phyloP scores from a whole-genome alignment of 2,329 filamentous ascomycete genomes.

The Leptographium radiaticola region DNA sequence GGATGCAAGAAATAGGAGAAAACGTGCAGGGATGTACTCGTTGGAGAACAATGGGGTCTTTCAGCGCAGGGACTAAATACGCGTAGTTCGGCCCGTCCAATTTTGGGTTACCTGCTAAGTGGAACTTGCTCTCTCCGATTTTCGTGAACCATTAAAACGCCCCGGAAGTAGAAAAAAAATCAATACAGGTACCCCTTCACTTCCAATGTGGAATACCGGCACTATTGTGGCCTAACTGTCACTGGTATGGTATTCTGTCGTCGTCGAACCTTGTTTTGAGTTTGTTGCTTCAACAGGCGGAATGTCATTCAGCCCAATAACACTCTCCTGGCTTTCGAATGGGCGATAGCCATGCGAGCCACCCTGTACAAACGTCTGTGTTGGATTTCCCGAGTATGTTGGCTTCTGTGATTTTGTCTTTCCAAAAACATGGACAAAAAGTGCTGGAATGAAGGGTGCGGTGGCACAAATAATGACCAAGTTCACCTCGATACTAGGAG shows the following conservation, averaged over 20 bases:
- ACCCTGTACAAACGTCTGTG: neutral
- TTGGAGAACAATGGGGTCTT: no score
- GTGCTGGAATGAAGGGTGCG: neutral
- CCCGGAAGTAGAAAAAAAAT: no score
- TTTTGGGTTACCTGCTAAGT: no score
- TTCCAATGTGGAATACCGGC: no score
- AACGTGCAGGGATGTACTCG: no score
- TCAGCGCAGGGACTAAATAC: no score
- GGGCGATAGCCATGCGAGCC: neutral
- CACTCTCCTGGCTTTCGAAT: conserved; percentile 1
- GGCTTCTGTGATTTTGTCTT: neutral
- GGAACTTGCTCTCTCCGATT: no score
- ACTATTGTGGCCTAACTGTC: neutral
- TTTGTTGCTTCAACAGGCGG: neutral
- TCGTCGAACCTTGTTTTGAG: neutral
- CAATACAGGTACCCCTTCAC: no score
- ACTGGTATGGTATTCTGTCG: neutral
- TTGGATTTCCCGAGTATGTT: neutral
- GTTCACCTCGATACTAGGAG: neutral
- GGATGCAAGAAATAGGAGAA: no score
- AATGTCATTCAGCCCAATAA: neutral
- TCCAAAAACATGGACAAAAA: neutral
- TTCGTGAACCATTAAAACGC: no score
- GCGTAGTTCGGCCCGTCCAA: no score
- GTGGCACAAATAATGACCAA: neutral